Evolutionary conservation across 1,284 basidiomycete genomes (phyloP).

Genomic region (Rhodotorula sp.): DNA sequence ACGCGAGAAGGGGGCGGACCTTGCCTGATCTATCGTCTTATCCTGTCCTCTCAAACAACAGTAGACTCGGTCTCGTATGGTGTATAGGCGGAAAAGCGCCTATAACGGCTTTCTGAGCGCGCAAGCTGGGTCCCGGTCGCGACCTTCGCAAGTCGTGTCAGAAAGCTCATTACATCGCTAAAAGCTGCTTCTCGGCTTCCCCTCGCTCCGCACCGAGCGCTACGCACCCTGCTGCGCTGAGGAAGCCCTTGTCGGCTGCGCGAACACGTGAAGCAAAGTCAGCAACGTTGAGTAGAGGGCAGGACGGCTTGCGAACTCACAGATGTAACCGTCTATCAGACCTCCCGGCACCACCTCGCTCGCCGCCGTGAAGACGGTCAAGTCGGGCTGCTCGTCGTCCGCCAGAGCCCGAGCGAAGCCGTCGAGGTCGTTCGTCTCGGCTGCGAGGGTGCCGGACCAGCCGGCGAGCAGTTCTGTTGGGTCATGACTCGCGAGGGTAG

Average conservation of each 20-base stretch:
- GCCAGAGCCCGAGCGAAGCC: not conserved
- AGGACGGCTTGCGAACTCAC: not conserved
- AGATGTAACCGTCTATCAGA: slow-evolving; percentile 3
- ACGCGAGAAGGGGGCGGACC: not conserved
- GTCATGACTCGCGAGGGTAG: not conserved
- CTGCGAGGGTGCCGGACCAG: slow-evolving; percentile 8
- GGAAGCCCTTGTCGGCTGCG: slow-evolving; percentile 8
- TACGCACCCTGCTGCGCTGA: not conserved
- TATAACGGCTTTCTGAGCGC: too few relatives aligned
- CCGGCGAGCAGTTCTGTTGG: slow-evolving; percentile 3
- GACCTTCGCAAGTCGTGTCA: not conserved
- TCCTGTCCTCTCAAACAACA: not conserved
- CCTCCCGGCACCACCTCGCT: slow-evolving; percentile 4
- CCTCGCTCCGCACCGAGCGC: not conserved
- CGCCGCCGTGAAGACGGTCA: not conserved
- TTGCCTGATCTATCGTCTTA: not conserved
- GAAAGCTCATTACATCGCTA: not conserved
- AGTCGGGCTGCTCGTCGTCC: not conserved
- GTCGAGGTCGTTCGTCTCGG: slow-evolving; percentile 1
- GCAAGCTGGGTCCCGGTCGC: not conserved
- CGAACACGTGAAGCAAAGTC: too few relatives aligned
- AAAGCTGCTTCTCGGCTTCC: not conserved
- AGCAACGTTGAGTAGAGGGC: too few relatives aligned
- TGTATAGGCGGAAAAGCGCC: too few relatives aligned
- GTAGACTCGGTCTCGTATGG: too few relatives aligned